These are phyloP conservation scores for Brassica cretica DNA, from an alignment of 345 rosid genomes.

Conservation along the genomic window DNA sequence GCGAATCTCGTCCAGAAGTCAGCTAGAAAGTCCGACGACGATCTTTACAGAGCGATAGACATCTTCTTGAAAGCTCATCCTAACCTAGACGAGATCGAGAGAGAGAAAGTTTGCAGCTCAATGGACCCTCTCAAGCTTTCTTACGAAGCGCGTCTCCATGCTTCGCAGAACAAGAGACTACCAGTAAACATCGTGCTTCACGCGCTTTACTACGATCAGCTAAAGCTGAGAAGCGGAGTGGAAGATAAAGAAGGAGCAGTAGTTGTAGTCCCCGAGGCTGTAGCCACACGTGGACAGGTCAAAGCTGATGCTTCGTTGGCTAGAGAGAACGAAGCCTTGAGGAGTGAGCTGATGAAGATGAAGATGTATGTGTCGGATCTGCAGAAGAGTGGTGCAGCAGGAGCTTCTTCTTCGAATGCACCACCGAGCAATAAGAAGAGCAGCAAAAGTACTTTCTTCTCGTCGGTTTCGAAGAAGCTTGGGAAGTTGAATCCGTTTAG, in stretches of 20 bases:
- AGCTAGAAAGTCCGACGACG: conserved; percentile 75
- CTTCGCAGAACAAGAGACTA: conserved; percentile 89
- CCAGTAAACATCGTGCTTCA: conserved; percentile 88
- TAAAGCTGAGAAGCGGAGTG: conserved; percentile 73
- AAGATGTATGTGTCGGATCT: conserved; percentile 70
- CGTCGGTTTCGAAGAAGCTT: conserved; percentile 84
- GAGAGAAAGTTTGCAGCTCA: conserved; percentile 86
- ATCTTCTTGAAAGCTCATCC: conserved; percentile 90
- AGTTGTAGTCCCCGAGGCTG: conserved; percentile 40
- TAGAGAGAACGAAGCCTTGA: conserved; percentile 81
- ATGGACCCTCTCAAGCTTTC: conserved; percentile 90
- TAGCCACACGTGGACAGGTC: conserved; percentile 54
- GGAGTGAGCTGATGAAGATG: conserved; percentile 84
- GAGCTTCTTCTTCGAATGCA: conserved; percentile 39
- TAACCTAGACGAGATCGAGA: conserved; percentile 82
- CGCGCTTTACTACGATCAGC: conserved; percentile 84
- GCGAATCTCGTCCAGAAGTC: conserved; percentile 74
- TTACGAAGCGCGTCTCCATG: conserved; percentile 91
- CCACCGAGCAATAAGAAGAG: conserved; percentile 42
- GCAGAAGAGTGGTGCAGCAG: conserved; percentile 45
- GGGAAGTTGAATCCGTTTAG: conserved; percentile 88
- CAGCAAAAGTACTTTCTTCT: conserved; percentile 50
- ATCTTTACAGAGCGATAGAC: conserved; percentile 86
- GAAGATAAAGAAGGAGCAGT: conserved; percentile 34
- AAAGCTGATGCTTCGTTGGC: conserved; percentile 65